Percentiles rank a stretch among this genome's conserved stretches.
These are phyloP conservation scores for Colletotrichum horii DNA, from an alignment of 2,329 filamentous ascomycete species.

Conservation along the genomic window DNA sequence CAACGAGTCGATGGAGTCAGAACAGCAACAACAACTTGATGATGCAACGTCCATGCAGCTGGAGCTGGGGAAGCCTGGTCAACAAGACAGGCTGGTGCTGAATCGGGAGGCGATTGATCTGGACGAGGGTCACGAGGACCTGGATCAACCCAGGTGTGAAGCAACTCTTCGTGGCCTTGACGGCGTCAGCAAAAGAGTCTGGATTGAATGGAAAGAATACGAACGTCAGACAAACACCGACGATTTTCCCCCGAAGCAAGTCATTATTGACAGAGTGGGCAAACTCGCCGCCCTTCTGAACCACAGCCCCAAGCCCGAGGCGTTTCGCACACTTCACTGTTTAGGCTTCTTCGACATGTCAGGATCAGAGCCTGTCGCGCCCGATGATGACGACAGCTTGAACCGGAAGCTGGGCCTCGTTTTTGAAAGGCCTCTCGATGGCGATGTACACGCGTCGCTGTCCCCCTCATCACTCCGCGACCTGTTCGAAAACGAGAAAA, in stretches of 20 bases:
- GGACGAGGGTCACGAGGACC: constrained; percentile 34
- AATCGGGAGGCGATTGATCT: constrained; percentile 39
- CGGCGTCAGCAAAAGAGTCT: constrained; percentile 42
- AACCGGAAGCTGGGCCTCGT: constrained; percentile 56
- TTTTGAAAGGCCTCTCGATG: constrained; percentile 52
- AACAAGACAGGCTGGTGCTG: constrained; percentile 36
- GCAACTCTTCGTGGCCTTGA: constrained; percentile 39
- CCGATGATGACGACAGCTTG: constrained; percentile 45
- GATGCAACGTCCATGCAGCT: constrained; percentile 42
- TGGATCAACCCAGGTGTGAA: constrained; percentile 42
- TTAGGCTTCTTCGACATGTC: constrained; percentile 54
- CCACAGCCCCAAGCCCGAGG: constrained; percentile 51
- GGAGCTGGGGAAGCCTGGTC: constrained; percentile 39
- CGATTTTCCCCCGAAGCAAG: constrained; percentile 42
- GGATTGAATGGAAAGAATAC: constrained; percentile 59
- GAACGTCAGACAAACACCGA: constrained; percentile 37
- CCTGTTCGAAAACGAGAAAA: constrained; percentile 44
- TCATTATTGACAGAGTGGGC: constrained; percentile 49
- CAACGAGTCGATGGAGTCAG: constrained; percentile 47
- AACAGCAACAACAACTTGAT: constrained; percentile 31
- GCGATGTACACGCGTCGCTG: constrained; percentile 36
- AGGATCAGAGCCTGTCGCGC: constrained; percentile 27
- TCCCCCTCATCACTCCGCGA: constrained; percentile 53
- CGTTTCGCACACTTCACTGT: constrained; percentile 55
- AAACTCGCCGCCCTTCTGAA: constrained; percentile 54